Evolutionary conservation across 106 monocot genomes (phyloP).

Genomic region (Allium fistulosum): DNA sequence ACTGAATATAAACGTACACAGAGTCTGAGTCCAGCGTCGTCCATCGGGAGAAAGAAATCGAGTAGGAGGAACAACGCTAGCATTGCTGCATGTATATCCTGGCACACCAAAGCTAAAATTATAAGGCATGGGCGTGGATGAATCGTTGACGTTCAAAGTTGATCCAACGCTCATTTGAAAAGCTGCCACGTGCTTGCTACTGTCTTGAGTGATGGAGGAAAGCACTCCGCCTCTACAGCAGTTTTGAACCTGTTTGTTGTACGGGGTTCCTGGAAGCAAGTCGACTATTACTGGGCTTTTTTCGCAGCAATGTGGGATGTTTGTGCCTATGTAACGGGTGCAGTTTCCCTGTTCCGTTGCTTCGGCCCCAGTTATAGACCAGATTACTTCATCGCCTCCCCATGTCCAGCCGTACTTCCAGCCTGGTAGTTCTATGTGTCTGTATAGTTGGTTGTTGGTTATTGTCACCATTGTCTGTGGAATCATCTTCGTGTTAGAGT

Average conservation of each 20-base stretch:
- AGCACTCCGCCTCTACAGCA: constrained; percentile 77
- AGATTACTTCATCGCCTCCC: constrained; percentile 57
- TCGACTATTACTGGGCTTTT: constrained; percentile 63
- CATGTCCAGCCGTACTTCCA: constrained; percentile 77
- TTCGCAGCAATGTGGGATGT: constrained; percentile 55
- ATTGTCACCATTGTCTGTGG: constrained; percentile 45
- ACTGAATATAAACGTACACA: constrained; percentile 37
- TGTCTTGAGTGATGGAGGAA: constrained; percentile 43
- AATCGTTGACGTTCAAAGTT: constrained; percentile 1
- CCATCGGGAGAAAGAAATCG: constrained; percentile 22
- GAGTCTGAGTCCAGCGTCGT: constrained; percentile 29
- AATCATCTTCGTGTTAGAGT: no score
- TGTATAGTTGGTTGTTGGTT: constrained; percentile 67
- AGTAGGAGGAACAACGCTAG: constrained; percentile 16
- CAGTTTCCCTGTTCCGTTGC: constrained; percentile 83
- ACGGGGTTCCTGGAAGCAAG: constrained; percentile 45
- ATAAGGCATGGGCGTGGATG: constrained; percentile 10
- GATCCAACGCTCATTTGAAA: constrained; percentile 51
- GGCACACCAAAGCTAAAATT: constrained; percentile 48
- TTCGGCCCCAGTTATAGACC: constrained; percentile 57
- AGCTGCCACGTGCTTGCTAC: constrained; percentile 13
- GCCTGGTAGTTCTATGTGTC: constrained; percentile 73
- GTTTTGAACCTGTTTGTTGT: constrained; percentile 54
- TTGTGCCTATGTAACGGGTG: constrained; percentile 22
- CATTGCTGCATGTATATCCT: constrained; percentile 68